Evolutionary conservation across 176 grass and related monocot species (phyloP).

Genomic region (Poa pratensis): DNA sequence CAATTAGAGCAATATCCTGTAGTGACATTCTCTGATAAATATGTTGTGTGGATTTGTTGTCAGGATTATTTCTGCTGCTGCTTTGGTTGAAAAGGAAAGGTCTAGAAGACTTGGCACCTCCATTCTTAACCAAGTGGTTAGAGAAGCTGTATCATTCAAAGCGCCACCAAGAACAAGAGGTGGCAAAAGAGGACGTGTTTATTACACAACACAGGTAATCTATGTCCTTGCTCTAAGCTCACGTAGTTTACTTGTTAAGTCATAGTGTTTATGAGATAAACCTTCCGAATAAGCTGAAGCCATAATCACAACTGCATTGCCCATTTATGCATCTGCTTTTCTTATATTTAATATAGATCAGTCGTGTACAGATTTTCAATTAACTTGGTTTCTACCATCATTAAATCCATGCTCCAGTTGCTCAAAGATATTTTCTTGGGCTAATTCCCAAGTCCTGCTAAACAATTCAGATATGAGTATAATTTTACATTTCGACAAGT

Average conservation of each 20-base stretch:
- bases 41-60: constrained; percentile 9
- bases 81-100: constrained; percentile 90
- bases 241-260: neutral
- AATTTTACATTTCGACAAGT: too few relatives aligned
- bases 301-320: neutral
- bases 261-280: neutral
- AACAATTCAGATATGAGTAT: too few relatives aligned
- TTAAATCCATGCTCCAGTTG: neutral
- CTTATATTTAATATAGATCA: neutral
- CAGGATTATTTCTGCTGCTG: constrained; percentile 85
- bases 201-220: constrained; percentile 90
- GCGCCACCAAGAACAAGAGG: constrained; percentile 89
- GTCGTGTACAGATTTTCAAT: neutral
- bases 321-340: neutral
- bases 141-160: constrained; percentile 94
- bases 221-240: neutral
- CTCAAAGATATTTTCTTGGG: neutral
- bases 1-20: neutral
- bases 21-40: constrained; percentile 13
- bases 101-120: constrained; percentile 89
- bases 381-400: neutral
- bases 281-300: neutral
- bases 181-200: constrained; percentile 81
- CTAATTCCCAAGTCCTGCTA: too few relatives aligned
- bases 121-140: constrained; percentile 94